phyloP scores from a whole-genome alignment of 345 rosid species.

The Tarenaya hassleriana region DNA sequence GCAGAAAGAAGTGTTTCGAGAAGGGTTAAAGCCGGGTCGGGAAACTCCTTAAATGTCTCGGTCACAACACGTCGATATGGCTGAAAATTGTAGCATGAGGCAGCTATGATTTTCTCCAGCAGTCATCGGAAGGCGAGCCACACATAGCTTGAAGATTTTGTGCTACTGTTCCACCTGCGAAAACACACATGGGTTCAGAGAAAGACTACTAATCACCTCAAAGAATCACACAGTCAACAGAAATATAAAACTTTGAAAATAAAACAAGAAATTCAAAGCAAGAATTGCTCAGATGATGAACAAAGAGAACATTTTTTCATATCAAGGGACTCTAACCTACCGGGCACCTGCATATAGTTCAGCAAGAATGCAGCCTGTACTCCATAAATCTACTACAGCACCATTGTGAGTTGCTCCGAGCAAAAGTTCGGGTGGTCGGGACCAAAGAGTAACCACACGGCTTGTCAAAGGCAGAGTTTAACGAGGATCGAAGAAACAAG shows the following conservation, averaged over 20 bases:
- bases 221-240: neutral
- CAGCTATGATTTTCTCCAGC: slow-evolving; percentile 75
- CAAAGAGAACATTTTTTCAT: too few species aligned
- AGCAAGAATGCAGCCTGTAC: slow-evolving; percentile 82
- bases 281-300: too few species aligned
- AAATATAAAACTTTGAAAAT: too few species aligned
- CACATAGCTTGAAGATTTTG: slow-evolving; percentile 82
- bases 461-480: slow-evolving; percentile 62
- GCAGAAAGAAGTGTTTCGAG: slow-evolving; percentile 64
- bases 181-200: slow-evolving; percentile 11
- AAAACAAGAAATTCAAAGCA: too few species aligned
- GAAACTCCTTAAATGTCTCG: slow-evolving; percentile 79
- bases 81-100: slow-evolving; percentile 80
- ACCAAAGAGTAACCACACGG: slow-evolving; percentile 87
- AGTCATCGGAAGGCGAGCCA: slow-evolving; percentile 81
- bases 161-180: slow-evolving; percentile 77
- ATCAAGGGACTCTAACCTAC: slow-evolving; percentile 22
- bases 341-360: slow-evolving; percentile 87
- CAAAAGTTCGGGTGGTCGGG: slow-evolving; percentile 77
- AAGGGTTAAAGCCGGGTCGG: slow-evolving; percentile 59
- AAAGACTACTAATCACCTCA: neutral
- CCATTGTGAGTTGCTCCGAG: slow-evolving; percentile 74
- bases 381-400: slow-evolving; percentile 77
- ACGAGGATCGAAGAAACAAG: slow-evolving; percentile 59
- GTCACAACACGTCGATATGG: slow-evolving; percentile 69